A percentile compares a stretch with the other conserved stretches of the same genome.
phyloP scores from a whole-genome alignment of 257 asterid genomes.

The Coffea canephora region DNA sequence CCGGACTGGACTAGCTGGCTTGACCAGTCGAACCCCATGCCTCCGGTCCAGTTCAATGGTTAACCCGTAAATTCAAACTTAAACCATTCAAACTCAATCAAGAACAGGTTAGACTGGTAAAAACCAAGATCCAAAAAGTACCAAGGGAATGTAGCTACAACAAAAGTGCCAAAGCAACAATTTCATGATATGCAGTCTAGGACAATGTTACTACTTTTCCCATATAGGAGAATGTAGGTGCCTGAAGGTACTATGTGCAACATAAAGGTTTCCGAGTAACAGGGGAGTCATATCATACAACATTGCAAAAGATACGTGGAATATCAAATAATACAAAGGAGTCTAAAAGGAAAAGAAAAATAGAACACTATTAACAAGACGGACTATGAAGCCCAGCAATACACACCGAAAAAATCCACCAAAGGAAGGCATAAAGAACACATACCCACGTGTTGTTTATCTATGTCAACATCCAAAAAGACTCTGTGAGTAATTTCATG shows the following conservation, averaged over 20 bases:
- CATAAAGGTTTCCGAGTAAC: not conserved
- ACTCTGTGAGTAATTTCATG: slow-evolving; percentile 80
- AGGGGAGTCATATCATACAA: not conserved
- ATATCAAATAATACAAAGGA: not conserved
- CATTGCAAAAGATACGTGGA: not conserved
- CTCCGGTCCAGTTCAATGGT: too few species aligned
- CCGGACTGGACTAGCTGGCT: too few species aligned
- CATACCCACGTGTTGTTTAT: slow-evolving; percentile 77
- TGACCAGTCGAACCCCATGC: too few species aligned
- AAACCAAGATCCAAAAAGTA: not conserved
- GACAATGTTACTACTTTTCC: not conserved
- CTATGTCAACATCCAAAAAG: slow-evolving; percentile 93
- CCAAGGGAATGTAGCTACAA: not conserved
- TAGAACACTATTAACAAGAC: not conserved
- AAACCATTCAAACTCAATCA: too few species aligned
- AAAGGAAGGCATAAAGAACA: not conserved
- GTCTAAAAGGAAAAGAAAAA: not conserved
- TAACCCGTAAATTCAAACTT: too few species aligned
- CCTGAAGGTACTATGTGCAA: not conserved
- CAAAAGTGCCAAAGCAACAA: not conserved
- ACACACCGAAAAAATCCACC: not conserved
- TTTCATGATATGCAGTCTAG: not conserved
- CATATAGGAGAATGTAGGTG: not conserved
- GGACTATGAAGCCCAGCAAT: not conserved
- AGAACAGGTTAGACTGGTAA: too few species aligned